phyloP scores from a whole-genome alignment of 257 asterid genomes.

The Solanum chmielewskii region DNA sequence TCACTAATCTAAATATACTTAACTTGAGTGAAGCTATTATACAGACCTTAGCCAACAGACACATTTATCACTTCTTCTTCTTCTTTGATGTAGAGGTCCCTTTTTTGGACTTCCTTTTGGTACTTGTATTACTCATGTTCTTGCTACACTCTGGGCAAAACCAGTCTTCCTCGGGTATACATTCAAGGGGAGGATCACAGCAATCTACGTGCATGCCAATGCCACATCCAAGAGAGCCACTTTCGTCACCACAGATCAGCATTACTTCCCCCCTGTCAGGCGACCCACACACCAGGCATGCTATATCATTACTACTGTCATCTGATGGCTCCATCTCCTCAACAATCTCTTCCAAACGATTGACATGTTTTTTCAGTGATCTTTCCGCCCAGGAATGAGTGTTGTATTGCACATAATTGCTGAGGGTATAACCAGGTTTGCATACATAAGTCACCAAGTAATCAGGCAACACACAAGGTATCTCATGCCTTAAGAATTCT shows the following conservation, averaged over 20 bases:
- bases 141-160: constrained; percentile 25
- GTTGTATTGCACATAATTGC: constrained; percentile 72
- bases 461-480: constrained; percentile 79
- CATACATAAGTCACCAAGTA: constrained; percentile 85
- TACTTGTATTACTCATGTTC: not conserved
- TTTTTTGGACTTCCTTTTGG: not conserved
- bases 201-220: constrained; percentile 60
- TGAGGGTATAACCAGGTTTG: constrained; percentile 79
- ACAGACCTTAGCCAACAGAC: not conserved
- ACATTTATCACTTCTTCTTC: not conserved
- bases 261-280: constrained; percentile 59
- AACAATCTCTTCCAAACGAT: constrained; percentile 26
- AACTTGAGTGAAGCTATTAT: not conserved
- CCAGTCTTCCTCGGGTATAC: constrained; percentile 75
- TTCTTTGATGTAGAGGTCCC: not conserved
- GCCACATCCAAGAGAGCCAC: constrained; percentile 31
- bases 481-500: constrained; percentile 57
- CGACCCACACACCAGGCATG: constrained; percentile 1
- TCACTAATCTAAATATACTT: not conserved
- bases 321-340: constrained; percentile 29
- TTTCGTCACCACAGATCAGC: constrained; percentile 55
- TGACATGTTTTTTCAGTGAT: constrained; percentile 31
- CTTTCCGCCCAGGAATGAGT: constrained; percentile 77
- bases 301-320: constrained; percentile 15
- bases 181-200: constrained; percentile 64